Evolutionary conservation across 2,329 filamentous ascomycete genomes (phyloP), one percentile per base, ranked within the genome.

Genomic region (Paraphoma chrysanthemicola): DNA sequence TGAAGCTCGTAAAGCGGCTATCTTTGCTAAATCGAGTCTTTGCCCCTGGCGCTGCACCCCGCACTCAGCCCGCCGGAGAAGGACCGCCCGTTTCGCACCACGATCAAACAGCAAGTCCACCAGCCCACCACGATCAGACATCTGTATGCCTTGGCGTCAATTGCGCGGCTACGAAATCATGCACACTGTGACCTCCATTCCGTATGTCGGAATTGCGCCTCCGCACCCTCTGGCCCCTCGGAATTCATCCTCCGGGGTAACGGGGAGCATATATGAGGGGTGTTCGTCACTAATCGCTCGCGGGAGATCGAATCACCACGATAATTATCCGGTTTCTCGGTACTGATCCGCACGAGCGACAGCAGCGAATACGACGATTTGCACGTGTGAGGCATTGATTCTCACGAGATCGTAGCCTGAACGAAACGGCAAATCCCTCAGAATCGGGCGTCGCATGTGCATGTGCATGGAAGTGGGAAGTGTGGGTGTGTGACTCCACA

Each of bases 331-430:
- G 53, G 56, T 45, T 16, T 36, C 33, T 30, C 39, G 38, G 50
- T 50, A 48, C 51, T 44, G 60, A 56, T 57, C 57, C 48, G 54
- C 54, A 49, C 36, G 12, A 47, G 51, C 51, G 44, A 51, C 36
- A 33, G 44, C 39, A 17, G 54, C 14, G 28, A 3, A 36, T 36
- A 10, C 33, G 45, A 45, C 49, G 42, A 46, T 42, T 49, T 49
- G 36, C 36, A 49, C 47, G 30, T 49, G 47, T 14, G 33, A 36
- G 33, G 10, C 17, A 16, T 23, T 23, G 23, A 23, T 23, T 44
- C 54, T 57, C 57, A 60, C 52, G 52, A 54, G 50, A 57, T 48
- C 51, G 51, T 57, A 54, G 54, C 39, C 45, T 57, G 60, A 62
- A 47, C 54, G 54, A 57, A 60, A 62, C 57, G 49, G 46, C 50